These are phyloP conservation scores for Lycium ferocissimum DNA, from an alignment of 257 asterid species.

Conservation along the genomic window DNA sequence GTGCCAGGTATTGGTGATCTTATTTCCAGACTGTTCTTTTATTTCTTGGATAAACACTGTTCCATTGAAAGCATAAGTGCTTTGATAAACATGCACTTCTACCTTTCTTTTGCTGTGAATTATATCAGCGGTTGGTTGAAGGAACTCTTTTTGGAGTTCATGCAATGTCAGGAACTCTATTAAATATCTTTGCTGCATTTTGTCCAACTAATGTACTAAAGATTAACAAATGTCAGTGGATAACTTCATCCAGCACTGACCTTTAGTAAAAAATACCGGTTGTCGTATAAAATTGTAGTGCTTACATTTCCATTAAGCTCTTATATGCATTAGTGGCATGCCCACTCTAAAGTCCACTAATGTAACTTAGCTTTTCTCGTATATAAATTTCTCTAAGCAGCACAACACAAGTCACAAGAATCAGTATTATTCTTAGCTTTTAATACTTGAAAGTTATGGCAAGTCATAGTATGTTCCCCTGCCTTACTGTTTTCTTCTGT, in stretches of 20 bases:
- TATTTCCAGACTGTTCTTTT: neutral
- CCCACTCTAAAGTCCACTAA: conserved; percentile 60
- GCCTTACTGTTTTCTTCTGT: conserved; percentile 31
- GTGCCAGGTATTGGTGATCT: neutral
- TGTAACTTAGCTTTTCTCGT: conserved; percentile 28
- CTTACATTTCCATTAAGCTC: conserved; percentile 44
- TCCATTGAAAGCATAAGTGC: neutral
- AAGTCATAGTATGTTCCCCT: conserved; percentile 26
- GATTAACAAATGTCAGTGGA: conserved; percentile 37
- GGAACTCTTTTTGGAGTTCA: neutral
- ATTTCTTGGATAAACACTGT: neutral
- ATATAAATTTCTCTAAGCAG: conserved; percentile 50
- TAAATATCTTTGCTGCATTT: neutral
- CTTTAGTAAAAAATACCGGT: conserved; percentile 25
- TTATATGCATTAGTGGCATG: conserved; percentile 57
- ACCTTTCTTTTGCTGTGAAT: neutral
- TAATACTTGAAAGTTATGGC: conserved; percentile 42
- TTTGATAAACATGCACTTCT: conserved; percentile 15
- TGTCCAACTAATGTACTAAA: conserved; percentile 17
- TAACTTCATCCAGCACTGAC: conserved; percentile 29
- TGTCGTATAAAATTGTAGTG: conserved; percentile 22
- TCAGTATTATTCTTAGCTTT: neutral
- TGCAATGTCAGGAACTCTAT: neutral
- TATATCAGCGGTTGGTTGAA: neutral
- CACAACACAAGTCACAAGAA: conserved; percentile 27